phyloP scores from a whole-genome alignment of 208 protist genomes.

The Angomonas ambiguus region DNA sequence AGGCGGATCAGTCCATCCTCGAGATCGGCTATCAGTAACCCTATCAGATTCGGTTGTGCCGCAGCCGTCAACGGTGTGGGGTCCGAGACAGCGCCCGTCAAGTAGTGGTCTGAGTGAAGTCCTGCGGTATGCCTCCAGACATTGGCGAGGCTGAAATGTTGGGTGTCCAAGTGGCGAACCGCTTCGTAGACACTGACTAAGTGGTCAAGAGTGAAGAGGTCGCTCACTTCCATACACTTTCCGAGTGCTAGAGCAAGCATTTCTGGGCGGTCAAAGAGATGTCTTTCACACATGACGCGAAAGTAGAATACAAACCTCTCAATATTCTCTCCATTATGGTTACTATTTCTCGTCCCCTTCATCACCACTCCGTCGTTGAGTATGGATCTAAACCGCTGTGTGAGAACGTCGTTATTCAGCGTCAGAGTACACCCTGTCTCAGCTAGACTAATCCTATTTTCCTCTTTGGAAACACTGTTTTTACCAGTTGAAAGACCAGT shows the following conservation, averaged over 20 bases:
- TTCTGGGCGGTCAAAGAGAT: constrained; percentile 58
- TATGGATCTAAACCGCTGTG: no score
- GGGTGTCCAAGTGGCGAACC: constrained; percentile 33
- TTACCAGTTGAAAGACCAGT: background rate
- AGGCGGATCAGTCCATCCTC: constrained; percentile 36
- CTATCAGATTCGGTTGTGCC: constrained; percentile 75
- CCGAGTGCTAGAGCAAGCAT: constrained; percentile 65
- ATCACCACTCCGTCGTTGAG: no score
- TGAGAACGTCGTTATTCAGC: no score
- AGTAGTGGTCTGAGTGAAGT: background rate
- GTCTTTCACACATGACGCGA: constrained; percentile 34
- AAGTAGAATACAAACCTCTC: constrained; percentile 28
- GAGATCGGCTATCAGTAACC: constrained; percentile 64
- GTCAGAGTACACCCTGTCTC: no score
- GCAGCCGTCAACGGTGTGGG: constrained; percentile 14
- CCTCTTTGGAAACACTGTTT: background rate
- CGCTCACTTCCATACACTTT: constrained; percentile 56
- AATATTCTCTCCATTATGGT: background rate
- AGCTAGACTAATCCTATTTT: no score
- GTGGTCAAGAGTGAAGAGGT: constrained; percentile 32
- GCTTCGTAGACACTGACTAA: constrained; percentile 47
- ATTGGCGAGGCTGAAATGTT: constrained; percentile 69
- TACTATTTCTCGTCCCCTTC: background rate
- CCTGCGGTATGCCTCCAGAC: constrained; percentile 10
- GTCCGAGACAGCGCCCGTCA: background rate